Percentiles rank a stretch among this genome's conserved stretches.
These are phyloP conservation scores for Penicillium sp. DNA, from an alignment of 2,329 filamentous ascomycete genomes.

Conservation along the genomic window DNA sequence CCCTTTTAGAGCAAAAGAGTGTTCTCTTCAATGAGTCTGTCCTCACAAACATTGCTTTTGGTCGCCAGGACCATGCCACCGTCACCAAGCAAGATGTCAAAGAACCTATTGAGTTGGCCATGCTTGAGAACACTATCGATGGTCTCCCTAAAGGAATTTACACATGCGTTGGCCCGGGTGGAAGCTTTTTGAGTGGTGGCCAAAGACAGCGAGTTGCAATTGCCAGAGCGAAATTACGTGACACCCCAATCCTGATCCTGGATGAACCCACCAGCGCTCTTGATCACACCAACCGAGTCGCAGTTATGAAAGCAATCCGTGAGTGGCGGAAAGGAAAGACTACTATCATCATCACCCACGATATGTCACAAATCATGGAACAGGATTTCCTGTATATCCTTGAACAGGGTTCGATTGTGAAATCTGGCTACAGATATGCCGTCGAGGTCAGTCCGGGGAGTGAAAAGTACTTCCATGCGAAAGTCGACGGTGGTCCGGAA, in stretches of 20 bases:
- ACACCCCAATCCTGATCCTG: slow-evolving; percentile 71
- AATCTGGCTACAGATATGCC: slow-evolving; percentile 57
- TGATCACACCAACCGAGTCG: slow-evolving; percentile 59
- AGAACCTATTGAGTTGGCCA: slow-evolving; percentile 56
- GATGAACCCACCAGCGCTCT: slow-evolving; percentile 84
- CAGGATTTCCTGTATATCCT: slow-evolving; percentile 74
- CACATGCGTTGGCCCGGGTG: slow-evolving; percentile 62
- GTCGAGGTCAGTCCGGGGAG: slow-evolving; percentile 38
- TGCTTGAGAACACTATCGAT: slow-evolving; percentile 59
- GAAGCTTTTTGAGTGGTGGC: slow-evolving; percentile 67
- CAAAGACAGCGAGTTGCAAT: slow-evolving; percentile 75
- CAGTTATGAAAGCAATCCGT: slow-evolving; percentile 66
- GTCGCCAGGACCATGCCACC: slow-evolving; percentile 44
- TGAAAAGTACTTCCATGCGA: slow-evolving; percentile 16
- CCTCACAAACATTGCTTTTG: slow-evolving; percentile 68
- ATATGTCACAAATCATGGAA: slow-evolving; percentile 63
- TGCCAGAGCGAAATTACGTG: slow-evolving; percentile 65
- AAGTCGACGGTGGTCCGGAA: not conserved
- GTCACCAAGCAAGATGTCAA: slow-evolving; percentile 51
- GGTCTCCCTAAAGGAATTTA: slow-evolving; percentile 61
- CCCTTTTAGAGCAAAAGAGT: slow-evolving; percentile 72
- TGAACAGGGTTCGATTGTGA: slow-evolving; percentile 58
- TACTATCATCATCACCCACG: slow-evolving; percentile 88
- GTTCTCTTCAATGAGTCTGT: slow-evolving; percentile 74
- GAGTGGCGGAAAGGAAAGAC: slow-evolving; percentile 71